phyloP scores from a whole-genome alignment of 768 basidiomycete genomes.

The Mycena albidolilacea region DNA sequence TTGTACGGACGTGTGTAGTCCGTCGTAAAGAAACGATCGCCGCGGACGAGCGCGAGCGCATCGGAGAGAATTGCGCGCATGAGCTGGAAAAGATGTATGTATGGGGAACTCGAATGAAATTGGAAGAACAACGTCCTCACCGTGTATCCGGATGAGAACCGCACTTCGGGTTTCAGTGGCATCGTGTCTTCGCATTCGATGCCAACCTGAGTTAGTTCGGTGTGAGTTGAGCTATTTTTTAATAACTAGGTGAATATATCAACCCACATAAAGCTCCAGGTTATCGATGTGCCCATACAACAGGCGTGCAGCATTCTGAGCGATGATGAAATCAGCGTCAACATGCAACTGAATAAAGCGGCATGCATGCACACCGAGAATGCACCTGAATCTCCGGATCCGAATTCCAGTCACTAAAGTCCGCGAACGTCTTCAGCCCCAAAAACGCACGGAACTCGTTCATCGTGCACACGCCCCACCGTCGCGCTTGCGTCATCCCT shows the following conservation, averaged over 20 bases:
- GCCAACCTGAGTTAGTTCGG: conserved; percentile 39
- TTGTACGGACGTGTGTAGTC: conserved; percentile 61
- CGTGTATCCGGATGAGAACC: conserved; percentile 78
- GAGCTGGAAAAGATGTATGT: conserved; percentile 46
- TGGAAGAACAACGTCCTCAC: conserved; percentile 43
- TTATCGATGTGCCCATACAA: conserved; percentile 56
- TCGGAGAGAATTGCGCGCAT: conserved; percentile 67
- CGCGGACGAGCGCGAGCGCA: conserved; percentile 67
- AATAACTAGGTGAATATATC: background rate
- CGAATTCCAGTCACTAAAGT: conserved; percentile 69
- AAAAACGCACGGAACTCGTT: conserved; percentile 70
- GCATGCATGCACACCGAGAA: background rate
- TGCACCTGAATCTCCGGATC: conserved; percentile 60
- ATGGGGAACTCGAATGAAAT: background rate
- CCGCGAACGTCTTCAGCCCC: conserved; percentile 60
- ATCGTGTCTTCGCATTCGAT: conserved; percentile 69
- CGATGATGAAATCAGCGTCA: conserved; percentile 1
- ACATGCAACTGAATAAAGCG: background rate
- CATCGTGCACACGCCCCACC: conserved; percentile 71
- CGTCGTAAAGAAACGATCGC: conserved; percentile 67
- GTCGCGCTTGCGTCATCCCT: conserved; percentile 67
- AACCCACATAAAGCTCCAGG: conserved; percentile 54
- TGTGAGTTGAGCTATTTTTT: background rate
- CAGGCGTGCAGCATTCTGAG: conserved; percentile 47
- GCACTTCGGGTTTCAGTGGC: conserved; percentile 61